Percentiles rank a stretch among this genome's conserved stretches.
These are phyloP conservation scores for Lentinula lateritia DNA, from an alignment of 768 basidiomycete genomes.

Conservation along the genomic window DNA sequence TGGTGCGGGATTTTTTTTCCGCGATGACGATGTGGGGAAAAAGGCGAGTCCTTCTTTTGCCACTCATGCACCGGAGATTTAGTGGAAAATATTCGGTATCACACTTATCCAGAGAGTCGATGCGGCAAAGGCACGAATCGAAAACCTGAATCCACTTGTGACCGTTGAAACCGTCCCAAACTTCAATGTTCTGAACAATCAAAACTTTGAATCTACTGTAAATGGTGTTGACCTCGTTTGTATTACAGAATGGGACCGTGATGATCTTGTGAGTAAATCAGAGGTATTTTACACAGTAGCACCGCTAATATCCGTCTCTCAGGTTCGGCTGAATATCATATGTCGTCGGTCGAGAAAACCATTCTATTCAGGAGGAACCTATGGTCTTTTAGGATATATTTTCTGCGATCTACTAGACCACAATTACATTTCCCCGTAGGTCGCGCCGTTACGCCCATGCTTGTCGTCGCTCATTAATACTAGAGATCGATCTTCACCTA, in stretches of 20 bases:
- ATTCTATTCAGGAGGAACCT: constrained; percentile 90
- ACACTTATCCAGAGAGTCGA: constrained; percentile 63
- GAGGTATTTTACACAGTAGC: constrained; percentile 7
- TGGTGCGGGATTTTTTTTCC: constrained; percentile 88
- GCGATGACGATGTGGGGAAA: constrained; percentile 88
- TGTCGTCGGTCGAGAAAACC: constrained; percentile 71
- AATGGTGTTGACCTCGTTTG: constrained; percentile 79
- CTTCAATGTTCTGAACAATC: constrained; percentile 39
- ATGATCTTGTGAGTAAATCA: constrained; percentile 56
- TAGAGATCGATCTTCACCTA: constrained; percentile 61
- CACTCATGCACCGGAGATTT: constrained; percentile 25
- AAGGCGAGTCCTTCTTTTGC: constrained; percentile 49
- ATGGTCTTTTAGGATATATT: constrained; percentile 88
- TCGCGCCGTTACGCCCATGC: constrained; percentile 7
- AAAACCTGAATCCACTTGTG: constrained; percentile 91
- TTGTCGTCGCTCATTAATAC: constrained; percentile 4
- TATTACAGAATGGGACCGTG: constrained; percentile 71
- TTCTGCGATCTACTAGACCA: constrained; percentile 90
- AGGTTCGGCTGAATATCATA: constrained; percentile 78
- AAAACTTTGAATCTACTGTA: constrained; percentile 53
- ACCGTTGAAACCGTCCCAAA: constrained; percentile 63
- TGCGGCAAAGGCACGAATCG: constrained; percentile 79
- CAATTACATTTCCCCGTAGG: constrained; percentile 82
- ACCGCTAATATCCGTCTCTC: constrained; percentile 8
- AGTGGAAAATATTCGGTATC: constrained; percentile 33